Evolutionary conservation across 306 rosid species (phyloP).

Genomic region (Quercus aquifolioides): DNA sequence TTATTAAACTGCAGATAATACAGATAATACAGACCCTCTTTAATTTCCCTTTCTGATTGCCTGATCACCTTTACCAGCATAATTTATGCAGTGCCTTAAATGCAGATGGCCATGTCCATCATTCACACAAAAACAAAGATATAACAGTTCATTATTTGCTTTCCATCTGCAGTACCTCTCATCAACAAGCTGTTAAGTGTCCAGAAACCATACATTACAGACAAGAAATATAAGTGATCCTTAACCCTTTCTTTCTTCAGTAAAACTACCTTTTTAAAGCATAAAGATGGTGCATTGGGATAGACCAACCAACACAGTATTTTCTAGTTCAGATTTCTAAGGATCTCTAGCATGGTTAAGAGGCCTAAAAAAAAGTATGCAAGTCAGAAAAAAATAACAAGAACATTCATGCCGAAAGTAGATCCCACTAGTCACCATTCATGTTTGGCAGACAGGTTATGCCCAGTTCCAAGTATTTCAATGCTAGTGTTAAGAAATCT

Average conservation of each 20-base stretch:
- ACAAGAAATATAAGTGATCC: neutral
- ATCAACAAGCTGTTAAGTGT: neutral
- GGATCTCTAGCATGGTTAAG: neutral
- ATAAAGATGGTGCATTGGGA: neutral
- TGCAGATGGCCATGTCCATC: neutral
- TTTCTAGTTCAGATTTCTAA: neutral
- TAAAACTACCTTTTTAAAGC: no score
- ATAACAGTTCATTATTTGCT: neutral
- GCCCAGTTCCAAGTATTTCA: neutral
- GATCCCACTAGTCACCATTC: neutral
- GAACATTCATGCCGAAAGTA: no score
- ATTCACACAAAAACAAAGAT: neutral
- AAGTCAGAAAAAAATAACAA: no score
- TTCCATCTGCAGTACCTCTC: neutral
- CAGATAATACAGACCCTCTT: neutral
- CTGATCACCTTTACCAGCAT: no score
- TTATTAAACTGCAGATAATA: neutral
- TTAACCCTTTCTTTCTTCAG: no score
- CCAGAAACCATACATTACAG: neutral
- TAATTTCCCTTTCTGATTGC: no score
- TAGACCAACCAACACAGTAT: neutral
- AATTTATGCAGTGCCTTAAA: neutral
- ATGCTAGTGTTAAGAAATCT: constrained; percentile 4
- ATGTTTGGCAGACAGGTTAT: neutral
- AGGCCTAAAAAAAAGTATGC: no score